phyloP scores from a whole-genome alignment of 1,284 basidiomycete species.

The Papiliotrema terrestris region DNA sequence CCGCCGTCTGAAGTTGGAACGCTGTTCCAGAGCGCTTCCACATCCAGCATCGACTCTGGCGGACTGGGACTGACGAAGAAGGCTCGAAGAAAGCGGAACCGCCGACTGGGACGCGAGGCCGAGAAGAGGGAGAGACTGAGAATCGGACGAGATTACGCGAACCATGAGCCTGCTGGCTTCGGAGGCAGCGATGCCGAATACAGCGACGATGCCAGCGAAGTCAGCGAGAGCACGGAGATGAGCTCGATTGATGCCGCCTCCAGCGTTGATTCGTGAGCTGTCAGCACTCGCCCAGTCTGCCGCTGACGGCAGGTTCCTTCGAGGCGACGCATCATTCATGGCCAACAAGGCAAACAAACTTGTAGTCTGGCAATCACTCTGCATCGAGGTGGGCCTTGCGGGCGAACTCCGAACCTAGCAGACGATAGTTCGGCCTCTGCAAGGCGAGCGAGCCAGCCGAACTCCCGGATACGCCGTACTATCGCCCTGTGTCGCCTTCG shows the following conservation, averaged over 20 bases:
- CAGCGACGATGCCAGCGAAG: too few relatives aligned
- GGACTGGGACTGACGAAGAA: too few relatives aligned
- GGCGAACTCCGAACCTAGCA: neutral
- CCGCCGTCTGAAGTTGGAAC: too few relatives aligned
- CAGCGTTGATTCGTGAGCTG: constrained; percentile 28
- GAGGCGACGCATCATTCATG: constrained; percentile 21
- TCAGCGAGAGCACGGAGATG: constrained; percentile 5
- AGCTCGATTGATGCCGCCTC: constrained; percentile 28
- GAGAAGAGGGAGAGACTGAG: too few relatives aligned
- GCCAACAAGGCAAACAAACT: constrained; percentile 35
- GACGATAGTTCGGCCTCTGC: constrained; percentile 10
- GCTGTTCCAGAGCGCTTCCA: too few relatives aligned
- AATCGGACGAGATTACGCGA: too few relatives aligned
- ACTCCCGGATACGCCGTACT: constrained; percentile 15
- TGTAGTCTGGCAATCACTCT: constrained; percentile 43
- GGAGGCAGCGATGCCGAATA: too few relatives aligned
- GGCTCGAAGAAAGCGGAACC: too few relatives aligned
- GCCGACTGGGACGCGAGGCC: too few relatives aligned
- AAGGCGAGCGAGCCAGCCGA: constrained; percentile 8
- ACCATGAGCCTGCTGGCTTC: too few relatives aligned
- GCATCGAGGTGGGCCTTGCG: constrained; percentile 35
- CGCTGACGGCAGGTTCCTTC: constrained; percentile 22
- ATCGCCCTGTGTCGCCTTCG: neutral
- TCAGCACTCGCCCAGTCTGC: neutral
- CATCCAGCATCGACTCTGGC: too few relatives aligned